A percentile compares a stretch with the other conserved stretches of the same genome.
phyloP scores from a whole-genome alignment of 164 flowering plant genomes.

The Warburgia ugandensis region DNA sequence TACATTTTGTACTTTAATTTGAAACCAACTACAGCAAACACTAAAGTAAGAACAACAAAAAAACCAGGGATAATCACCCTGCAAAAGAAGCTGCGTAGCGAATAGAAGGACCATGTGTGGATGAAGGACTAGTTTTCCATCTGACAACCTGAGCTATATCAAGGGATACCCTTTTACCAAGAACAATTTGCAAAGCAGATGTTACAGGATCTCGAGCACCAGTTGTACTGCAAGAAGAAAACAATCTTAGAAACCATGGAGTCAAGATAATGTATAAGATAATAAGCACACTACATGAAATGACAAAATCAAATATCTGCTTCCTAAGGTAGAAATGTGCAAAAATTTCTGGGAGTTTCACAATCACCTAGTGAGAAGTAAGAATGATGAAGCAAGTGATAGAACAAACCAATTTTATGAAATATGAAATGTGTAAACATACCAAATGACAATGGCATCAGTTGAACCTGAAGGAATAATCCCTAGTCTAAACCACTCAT shows the following conservation, averaged over 20 bases:
- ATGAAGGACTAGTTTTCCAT: slow-evolving; percentile 59
- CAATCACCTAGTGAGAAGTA: no score
- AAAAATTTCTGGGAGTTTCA: background rate
- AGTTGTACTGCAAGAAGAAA: slow-evolving; percentile 62
- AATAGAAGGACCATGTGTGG: slow-evolving; percentile 61
- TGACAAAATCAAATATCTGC: slow-evolving; percentile 1
- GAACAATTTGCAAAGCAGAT: slow-evolving; percentile 90
- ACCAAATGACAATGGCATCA: slow-evolving; percentile 95
- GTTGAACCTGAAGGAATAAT: slow-evolving; percentile 98
- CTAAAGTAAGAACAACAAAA: background rate
- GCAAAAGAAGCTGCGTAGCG: slow-evolving; percentile 95
- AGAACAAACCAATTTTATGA: background rate
- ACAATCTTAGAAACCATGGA: background rate
- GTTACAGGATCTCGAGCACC: slow-evolving; percentile 90
- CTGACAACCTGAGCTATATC: slow-evolving; percentile 93
- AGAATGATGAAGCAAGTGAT: no score
- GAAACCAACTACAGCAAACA: background rate
- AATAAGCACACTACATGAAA: background rate
- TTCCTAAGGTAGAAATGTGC: background rate
- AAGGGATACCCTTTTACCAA: slow-evolving; percentile 67
- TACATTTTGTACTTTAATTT: background rate
- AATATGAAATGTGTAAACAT: slow-evolving; percentile 17
- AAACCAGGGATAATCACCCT: slow-evolving; percentile 43
- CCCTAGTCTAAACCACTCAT: slow-evolving; percentile 63
- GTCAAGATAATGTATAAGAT: background rate